Percentiles rank a stretch among this genome's conserved stretches.
These are phyloP conservation scores for Suillus paluster DNA, from an alignment of 768 basidiomycete genomes.

Conservation along the genomic window DNA sequence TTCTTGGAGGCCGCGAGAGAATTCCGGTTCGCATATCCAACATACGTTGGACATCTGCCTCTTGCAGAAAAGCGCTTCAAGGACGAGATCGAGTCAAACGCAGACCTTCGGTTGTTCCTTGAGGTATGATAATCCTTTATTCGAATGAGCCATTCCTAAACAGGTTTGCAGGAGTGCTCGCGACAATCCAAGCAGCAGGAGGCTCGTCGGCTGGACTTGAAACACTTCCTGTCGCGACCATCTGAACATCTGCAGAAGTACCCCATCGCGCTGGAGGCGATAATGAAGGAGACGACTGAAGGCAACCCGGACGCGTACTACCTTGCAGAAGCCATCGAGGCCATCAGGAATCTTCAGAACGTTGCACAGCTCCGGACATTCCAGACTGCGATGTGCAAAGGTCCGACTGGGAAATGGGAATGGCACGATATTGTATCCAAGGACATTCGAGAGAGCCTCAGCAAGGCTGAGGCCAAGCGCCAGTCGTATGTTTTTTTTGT, in stretches of 20 bases:
- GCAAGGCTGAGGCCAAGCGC: slow-evolving; percentile 79
- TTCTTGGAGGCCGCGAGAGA: slow-evolving; percentile 87
- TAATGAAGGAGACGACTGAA: slow-evolving; percentile 78
- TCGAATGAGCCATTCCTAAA: not conserved
- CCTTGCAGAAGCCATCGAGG: slow-evolving; percentile 79
- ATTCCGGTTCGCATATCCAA: slow-evolving; percentile 85
- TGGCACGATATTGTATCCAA: slow-evolving; percentile 87
- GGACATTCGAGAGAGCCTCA: slow-evolving; percentile 61
- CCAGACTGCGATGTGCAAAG: slow-evolving; percentile 87
- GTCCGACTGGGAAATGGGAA: slow-evolving; percentile 79
- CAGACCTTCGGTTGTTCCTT: slow-evolving; percentile 81
- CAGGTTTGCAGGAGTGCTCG: slow-evolving; percentile 24
- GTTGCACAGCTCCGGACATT: slow-evolving; percentile 87
- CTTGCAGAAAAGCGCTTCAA: slow-evolving; percentile 85
- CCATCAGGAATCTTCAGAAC: slow-evolving; percentile 81
- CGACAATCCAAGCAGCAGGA: slow-evolving; percentile 60
- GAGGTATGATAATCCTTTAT: slow-evolving; percentile 55
- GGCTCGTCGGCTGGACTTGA: slow-evolving; percentile 61
- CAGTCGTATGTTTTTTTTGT: slow-evolving; percentile 65
- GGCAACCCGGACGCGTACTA: slow-evolving; percentile 86
- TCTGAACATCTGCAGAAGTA: slow-evolving; percentile 69
- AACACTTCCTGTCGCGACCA: slow-evolving; percentile 64
- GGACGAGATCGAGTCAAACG: slow-evolving; percentile 82
- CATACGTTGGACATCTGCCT: slow-evolving; percentile 84
- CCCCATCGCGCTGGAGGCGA: slow-evolving; percentile 83